Evolutionary conservation across 2,329 filamentous ascomycete species (phyloP).

Genomic region (Trichoderma endophyticum): DNA sequence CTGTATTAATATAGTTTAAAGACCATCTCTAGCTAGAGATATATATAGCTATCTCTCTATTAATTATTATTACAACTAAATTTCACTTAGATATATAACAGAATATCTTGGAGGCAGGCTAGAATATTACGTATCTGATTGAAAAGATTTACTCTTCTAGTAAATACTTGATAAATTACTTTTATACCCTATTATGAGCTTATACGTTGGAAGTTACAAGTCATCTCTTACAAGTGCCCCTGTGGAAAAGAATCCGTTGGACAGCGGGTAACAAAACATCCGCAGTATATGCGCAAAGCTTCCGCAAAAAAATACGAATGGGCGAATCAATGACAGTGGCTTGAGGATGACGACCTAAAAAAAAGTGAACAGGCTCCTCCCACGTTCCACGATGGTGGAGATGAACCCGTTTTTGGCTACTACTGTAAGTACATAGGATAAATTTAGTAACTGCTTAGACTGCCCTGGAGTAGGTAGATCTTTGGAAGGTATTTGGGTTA

Average conservation of each 20-base stretch:
- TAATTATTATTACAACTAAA: neutral
- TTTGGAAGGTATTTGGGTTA: neutral
- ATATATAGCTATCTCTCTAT: neutral
- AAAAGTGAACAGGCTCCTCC: neutral
- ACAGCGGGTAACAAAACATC: neutral
- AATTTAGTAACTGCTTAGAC: neutral
- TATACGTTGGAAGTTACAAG: neutral
- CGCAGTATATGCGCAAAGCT: no score
- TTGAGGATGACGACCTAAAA: neutral
- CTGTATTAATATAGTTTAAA: neutral
- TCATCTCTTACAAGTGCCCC: neutral
- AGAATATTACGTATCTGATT: neutral
- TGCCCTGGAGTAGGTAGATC: neutral
- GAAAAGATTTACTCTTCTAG: neutral
- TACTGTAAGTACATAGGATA: no score
- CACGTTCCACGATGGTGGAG: neutral
- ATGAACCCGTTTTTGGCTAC: neutral
- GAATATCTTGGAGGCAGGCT: neutral
- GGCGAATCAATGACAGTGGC: neutral
- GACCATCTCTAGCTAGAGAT: neutral
- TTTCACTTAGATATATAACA: neutral
- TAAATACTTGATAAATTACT: neutral
- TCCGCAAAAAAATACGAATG: neutral
- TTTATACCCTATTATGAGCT: neutral
- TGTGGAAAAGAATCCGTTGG: neutral